phyloP scores from a whole-genome alignment of 345 rosid genomes.

The Adansonia digitata region DNA sequence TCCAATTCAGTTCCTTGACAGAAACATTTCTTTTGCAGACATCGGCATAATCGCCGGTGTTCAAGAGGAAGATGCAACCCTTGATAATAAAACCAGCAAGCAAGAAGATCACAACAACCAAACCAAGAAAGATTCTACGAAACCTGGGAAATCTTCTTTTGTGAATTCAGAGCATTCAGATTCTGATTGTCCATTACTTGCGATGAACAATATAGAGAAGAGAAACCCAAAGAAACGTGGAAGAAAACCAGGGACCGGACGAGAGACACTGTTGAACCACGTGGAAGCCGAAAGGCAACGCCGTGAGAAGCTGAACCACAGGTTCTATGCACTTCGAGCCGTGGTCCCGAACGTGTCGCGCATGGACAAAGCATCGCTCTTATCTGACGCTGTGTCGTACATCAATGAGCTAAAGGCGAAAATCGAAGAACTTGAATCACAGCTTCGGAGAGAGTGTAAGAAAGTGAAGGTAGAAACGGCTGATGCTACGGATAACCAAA shows the following conservation, averaged over 20 bases:
- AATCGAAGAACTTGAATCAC: constrained; percentile 44
- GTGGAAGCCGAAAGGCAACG: constrained; percentile 87
- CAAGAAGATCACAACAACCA: background rate
- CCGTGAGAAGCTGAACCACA: constrained; percentile 79
- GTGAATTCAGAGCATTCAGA: constrained; percentile 55
- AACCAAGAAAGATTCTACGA: background rate
- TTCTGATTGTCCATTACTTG: constrained; percentile 35
- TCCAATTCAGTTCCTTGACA: constrained; percentile 27
- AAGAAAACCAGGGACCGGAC: constrained; percentile 48
- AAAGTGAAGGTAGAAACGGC: constrained; percentile 39
- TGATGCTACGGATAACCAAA: constrained; percentile 29
- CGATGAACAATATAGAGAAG: constrained; percentile 25
- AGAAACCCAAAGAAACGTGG: constrained; percentile 56
- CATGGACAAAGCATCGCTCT: constrained; percentile 75
- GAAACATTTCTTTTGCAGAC: constrained; percentile 52
- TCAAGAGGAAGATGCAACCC: constrained; percentile 27
- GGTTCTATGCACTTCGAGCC: constrained; percentile 77
- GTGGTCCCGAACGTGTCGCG: constrained; percentile 78
- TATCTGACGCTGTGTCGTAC: constrained; percentile 62
- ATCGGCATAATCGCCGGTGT: constrained; percentile 48
- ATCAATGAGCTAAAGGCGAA: constrained; percentile 57
- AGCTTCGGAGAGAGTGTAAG: constrained; percentile 30
- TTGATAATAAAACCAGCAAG: background rate
- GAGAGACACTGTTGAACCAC: constrained; percentile 46
- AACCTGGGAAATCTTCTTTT: constrained; percentile 13